Evolutionary conservation across 1,139 yeast species (phyloP).

Genomic region (Yarrowia galli): DNA sequence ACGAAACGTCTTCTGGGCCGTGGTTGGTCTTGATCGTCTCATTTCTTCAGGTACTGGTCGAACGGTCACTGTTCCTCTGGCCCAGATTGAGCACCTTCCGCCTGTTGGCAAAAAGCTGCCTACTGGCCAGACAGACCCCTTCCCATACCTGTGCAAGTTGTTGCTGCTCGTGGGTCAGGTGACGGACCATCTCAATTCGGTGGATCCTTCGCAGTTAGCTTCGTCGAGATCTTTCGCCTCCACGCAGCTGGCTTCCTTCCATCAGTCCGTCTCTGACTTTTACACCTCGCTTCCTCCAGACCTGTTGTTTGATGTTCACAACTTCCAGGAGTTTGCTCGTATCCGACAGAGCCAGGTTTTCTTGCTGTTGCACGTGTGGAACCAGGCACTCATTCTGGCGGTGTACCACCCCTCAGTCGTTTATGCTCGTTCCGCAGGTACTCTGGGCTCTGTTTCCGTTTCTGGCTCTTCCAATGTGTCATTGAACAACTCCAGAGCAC

Average conservation of each 20-base stretch:
- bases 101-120: conserved; percentile 40
- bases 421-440: conserved; percentile 43
- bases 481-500: conserved; percentile 25
- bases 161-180: conserved; percentile 46
- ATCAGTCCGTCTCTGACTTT: conserved; percentile 44
- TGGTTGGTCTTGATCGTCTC: conserved; percentile 47
- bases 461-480: conserved; percentile 26
- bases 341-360: conserved; percentile 46
- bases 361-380: conserved; percentile 46
- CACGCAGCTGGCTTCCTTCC: conserved; percentile 31
- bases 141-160: conserved; percentile 46
- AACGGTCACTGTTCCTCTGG: conserved; percentile 43
- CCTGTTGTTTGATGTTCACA: conserved; percentile 46
- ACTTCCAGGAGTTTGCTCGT: conserved; percentile 46
- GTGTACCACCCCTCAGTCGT: conserved; percentile 47
- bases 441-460: conserved; percentile 12
- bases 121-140: conserved; percentile 45
- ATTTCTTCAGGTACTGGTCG: conserved; percentile 48
- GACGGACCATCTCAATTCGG: conserved; percentile 45
- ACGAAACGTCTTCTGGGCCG: conserved; percentile 46
- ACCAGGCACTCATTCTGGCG: conserved; percentile 47
- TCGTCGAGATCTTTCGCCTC: conserved; percentile 33
- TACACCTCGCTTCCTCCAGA: conserved; percentile 46
- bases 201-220: conserved; percentile 8
- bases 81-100: conserved; percentile 44